Base-by-base conservation (phyloP, 495 filamentous ascomycete genomes). In the Penicillium pancosmium region DNA sequence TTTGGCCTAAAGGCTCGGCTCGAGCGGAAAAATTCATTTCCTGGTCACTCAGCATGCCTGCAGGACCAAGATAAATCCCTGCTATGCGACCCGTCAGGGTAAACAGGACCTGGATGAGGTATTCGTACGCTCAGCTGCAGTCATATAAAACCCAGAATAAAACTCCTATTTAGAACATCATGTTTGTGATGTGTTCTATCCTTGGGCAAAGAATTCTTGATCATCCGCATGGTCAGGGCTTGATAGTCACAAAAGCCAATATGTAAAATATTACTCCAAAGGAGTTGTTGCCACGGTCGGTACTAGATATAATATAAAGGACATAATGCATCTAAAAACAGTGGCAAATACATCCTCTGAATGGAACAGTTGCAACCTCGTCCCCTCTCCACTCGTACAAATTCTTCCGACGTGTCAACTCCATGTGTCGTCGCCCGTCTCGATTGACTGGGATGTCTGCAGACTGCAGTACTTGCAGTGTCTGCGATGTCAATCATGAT, bases 331-430 rank as follows among this genome's bases (percentile, higher is more conserved):
- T 44, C 15, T 19, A 5, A 3, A 19, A 12, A 38, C 36, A n/a
- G 36, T 38, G 36, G 36, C 36, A 44, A 1, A 44, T 44, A 16
- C 3, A 44, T 19, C n/a, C 41, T 13, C 41, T 19, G 16, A 19
- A 44, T 44, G 41, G n/a, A 3, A 44, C 41, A 44, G 41, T 44
- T 1, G 41, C 41, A 44, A n/a, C n/a, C 41, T 5, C 16, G 7
- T 44, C 41, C 41, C 41, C 41, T 44, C 41, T 44, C 36, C 36
- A 44, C 9, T 44, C 41, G 41, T 44, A 44, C 41, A 8, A 44
- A 16, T 44, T 44, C 41, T 18, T 44, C 41, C n/a, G 41, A 44
- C 41, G 41, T 44, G 41, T 44, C 41, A 44, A 44, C 16, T 44
- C 41, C 41, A 44, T 16, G 41, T 44, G n/a, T 44, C 16, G 41